These are phyloP conservation scores for Trichosporon inkin DNA, from an alignment of 1,284 basidiomycete genomes.

Conservation along the genomic window DNA sequence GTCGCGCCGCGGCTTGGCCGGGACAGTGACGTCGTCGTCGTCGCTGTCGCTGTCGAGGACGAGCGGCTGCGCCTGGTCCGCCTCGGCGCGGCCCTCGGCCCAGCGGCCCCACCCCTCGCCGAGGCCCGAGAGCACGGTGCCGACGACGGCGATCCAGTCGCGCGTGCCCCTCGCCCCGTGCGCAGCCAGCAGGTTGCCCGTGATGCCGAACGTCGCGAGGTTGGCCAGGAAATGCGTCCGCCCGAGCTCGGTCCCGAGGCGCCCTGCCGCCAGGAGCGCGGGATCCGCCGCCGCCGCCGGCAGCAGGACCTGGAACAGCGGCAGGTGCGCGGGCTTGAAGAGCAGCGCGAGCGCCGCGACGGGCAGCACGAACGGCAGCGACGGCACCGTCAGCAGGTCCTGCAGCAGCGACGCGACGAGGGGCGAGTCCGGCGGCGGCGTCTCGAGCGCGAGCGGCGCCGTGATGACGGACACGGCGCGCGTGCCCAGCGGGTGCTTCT, in stretches of 20 bases:
- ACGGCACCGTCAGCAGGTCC: slow-evolving; percentile 42
- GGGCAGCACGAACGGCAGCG: slow-evolving; percentile 44
- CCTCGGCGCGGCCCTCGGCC: slow-evolving; percentile 33
- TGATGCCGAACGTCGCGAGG: slow-evolving; percentile 48
- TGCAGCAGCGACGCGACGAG: slow-evolving; percentile 36
- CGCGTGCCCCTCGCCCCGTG: slow-evolving; percentile 27
- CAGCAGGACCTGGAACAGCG: slow-evolving; percentile 40
- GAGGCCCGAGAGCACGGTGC: slow-evolving; percentile 29
- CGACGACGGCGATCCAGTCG: slow-evolving; percentile 42
- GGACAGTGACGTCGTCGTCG: slow-evolving; percentile 20
- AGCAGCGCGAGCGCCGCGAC: slow-evolving; percentile 43
- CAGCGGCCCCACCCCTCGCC: slow-evolving; percentile 46
- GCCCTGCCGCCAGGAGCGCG: slow-evolving; percentile 25
- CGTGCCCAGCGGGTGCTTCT: slow-evolving; percentile 40
- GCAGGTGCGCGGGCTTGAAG: slow-evolving; percentile 29
- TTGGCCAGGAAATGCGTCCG: slow-evolving; percentile 47
- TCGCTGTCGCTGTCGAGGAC: slow-evolving; percentile 22
- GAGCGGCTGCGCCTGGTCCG: slow-evolving; percentile 13
- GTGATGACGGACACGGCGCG: slow-evolving; percentile 39
- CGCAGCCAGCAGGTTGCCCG: slow-evolving; percentile 40
- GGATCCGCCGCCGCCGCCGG: slow-evolving; percentile 32
- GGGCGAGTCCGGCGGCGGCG: slow-evolving; percentile 11
- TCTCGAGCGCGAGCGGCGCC: slow-evolving; percentile 30
- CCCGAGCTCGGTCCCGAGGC: slow-evolving; percentile 37
- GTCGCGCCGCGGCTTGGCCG: background rate